A percentile compares a stretch with the other conserved stretches of the same genome.
Evolutionary conservation across 352 stramenopile genomes (phyloP).

Genomic region (Pythium sp.): DNA sequence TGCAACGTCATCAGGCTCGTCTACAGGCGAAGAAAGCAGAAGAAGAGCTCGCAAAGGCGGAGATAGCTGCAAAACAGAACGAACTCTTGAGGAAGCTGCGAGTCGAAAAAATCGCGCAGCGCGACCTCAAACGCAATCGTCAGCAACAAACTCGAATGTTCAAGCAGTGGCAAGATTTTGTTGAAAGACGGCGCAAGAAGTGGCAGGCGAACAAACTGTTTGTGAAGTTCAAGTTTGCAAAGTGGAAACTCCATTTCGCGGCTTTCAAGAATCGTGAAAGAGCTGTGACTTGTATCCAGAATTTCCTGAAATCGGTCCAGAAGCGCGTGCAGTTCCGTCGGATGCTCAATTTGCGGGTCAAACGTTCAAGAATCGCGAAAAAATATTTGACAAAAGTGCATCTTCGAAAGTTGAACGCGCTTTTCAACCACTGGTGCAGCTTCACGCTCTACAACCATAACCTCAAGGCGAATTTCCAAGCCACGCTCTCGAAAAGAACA

Average conservation of each 20-base stretch:
- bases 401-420: slow-evolving; percentile 29
- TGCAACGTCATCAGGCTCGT: slow-evolving; percentile 52
- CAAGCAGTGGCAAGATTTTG: slow-evolving; percentile 34
- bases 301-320: slow-evolving; percentile 20
- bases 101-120: slow-evolving; percentile 45
- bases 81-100: slow-evolving; percentile 46
- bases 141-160: slow-evolving; percentile 27
- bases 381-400: slow-evolving; percentile 62
- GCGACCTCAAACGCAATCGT: slow-evolving; percentile 23
- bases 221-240: slow-evolving; percentile 58
- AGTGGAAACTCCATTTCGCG: slow-evolving; percentile 46
- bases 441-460: slow-evolving; percentile 35
- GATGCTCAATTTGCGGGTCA: slow-evolving; percentile 39
- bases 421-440: slow-evolving; percentile 59
- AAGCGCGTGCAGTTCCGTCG: slow-evolving; percentile 29
- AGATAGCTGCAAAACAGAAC: slow-evolving; percentile 41
- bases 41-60: slow-evolving; percentile 36
- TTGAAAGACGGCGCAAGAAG: slow-evolving; percentile 30
- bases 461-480: slow-evolving; percentile 43
- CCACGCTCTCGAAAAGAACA: slow-evolving; percentile 40
- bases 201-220: slow-evolving; percentile 55
- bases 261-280: slow-evolving; percentile 23
- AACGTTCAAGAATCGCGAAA: slow-evolving; percentile 46
- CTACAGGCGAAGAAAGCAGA: slow-evolving; percentile 51
- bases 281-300: slow-evolving; percentile 41